A percentile compares a stretch with the other conserved stretches of the same genome.
Conservation (phyloP, 73 alveolate species). For the Tetrahymena borealis region DNA sequence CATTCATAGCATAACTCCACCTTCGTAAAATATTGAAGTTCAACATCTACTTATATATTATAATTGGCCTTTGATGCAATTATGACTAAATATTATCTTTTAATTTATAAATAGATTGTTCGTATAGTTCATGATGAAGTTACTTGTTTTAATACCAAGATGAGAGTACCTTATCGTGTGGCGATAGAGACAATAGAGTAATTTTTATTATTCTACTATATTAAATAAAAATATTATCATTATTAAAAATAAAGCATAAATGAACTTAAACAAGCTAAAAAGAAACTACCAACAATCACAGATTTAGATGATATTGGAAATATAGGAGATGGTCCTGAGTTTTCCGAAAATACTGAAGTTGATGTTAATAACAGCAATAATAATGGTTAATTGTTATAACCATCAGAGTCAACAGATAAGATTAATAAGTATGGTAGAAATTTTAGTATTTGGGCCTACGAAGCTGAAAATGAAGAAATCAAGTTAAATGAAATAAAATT, state of each 20-base stretch:
- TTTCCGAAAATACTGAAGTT: neutral
- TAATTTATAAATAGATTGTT: constrained; percentile 33
- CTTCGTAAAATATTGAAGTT: neutral
- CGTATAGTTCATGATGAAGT: constrained; percentile 66
- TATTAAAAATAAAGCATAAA: too few species aligned
- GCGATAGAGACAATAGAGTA: constrained; percentile 44
- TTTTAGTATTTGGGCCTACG: neutral
- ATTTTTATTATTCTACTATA: neutral
- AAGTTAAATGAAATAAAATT: neutral
- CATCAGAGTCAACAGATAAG: neutral
- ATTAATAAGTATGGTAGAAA: neutral
- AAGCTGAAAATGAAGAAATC: neutral
- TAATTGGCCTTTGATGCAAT: too few species aligned
- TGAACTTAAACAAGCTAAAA: neutral
- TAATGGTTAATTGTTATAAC: neutral
- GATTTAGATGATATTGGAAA: neutral
- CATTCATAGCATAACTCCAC: neutral
- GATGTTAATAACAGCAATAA: too few species aligned
- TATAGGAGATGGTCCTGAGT: neutral
- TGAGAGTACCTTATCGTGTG: constrained; percentile 80
- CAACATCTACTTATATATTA: too few species aligned
- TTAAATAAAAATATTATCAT: neutral
- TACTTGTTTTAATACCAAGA: constrained; percentile 77
- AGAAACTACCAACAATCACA: neutral
- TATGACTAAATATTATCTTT: neutral